Evolutionary conservation across 805 yeast species (phyloP), one percentile per base, ranked within the genome.

Genomic region (Suhomyces prunicola): DNA sequence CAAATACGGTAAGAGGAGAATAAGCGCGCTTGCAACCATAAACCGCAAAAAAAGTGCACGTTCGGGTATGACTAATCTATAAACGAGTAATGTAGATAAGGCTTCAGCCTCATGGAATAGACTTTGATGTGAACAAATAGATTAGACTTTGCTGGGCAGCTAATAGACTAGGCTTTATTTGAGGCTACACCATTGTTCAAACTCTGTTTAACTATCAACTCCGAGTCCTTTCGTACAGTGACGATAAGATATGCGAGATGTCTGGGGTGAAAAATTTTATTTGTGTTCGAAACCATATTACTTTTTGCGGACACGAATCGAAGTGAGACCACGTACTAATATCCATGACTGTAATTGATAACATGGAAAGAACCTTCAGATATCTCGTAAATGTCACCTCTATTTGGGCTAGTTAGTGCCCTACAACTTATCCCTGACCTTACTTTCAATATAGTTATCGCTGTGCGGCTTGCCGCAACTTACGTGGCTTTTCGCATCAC

Each of bases 1-100:
- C 72, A 44, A 66, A 67, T 61, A 50, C 57, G 69, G 72, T 59
- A 68, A 68, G 51, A 41, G 33, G 36, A 45, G 46, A 29, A 46
- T 68, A 67, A 64, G 62, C 72, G 72, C 72, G 72, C 71, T 63
- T 54, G 58, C 59, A 52, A 50, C 39, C 51, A 48, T 48, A 48
- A 48, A 36, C 50, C 36, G 46, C 17, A 23, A 24, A 27, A 35
- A 22, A 23, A 42, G 19, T 42, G 31, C 45, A 45, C 47, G 24
- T 45, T 45, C n/a, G 47, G 36, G 15, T 5, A 17, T 26, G 36
- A 17, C 23, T 26, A 26, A 31, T 45, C 29, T 26, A 26, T 8
- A 9, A 12, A 9, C 29, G 29, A 27, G 29, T 9, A 27, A 9
- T 27, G 29, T 26, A 7, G 35, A 13, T 13, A 12, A 31, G 15